Percentiles rank a stretch among this genome's conserved stretches.
phyloP scores from a whole-genome alignment of 1,139 yeast species.

The Geotrichum bryndzae region DNA sequence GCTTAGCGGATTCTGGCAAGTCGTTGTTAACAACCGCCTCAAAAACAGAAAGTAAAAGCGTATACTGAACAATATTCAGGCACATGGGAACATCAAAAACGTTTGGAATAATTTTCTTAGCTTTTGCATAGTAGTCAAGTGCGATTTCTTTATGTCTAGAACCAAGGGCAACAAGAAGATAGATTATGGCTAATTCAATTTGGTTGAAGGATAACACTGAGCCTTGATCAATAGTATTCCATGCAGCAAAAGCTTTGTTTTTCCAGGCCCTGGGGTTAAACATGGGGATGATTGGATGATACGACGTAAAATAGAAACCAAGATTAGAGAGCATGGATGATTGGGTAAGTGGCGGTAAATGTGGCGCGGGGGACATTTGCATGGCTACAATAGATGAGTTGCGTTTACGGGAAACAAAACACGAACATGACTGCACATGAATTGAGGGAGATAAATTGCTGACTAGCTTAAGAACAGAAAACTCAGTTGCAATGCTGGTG shows the following conservation, averaged over 20 bases:
- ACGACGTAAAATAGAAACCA: slow-evolving; percentile 20
- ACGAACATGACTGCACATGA: background rate
- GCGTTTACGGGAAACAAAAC: background rate
- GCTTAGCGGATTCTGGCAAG: background rate
- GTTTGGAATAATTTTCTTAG: slow-evolving; percentile 5
- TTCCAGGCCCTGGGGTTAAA: slow-evolving; percentile 23
- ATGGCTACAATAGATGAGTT: background rate
- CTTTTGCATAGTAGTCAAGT: slow-evolving; percentile 3
- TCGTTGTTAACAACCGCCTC: slow-evolving; percentile 1
- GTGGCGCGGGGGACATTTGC: background rate
- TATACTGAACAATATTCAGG: slow-evolving; percentile 5
- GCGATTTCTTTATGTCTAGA: slow-evolving; percentile 17
- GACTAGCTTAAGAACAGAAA: background rate
- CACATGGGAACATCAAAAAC: slow-evolving; percentile 8
- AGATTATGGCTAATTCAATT: slow-evolving; percentile 24
- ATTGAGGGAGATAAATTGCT: background rate
- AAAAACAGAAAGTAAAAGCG: background rate
- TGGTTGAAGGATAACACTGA: slow-evolving; percentile 11
- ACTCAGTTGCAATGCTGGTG: background rate
- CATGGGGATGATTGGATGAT: slow-evolving; percentile 23
- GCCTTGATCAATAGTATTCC: slow-evolving; percentile 24
- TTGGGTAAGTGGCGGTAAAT: slow-evolving; percentile 17
- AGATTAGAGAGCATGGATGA: slow-evolving; percentile 22
- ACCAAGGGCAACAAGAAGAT: slow-evolving; percentile 21
- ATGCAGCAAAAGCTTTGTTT: slow-evolving; percentile 23